These are phyloP conservation scores for Sistotremastrum suecicum DNA, from an alignment of 768 basidiomycete genomes.

Conservation along the genomic window DNA sequence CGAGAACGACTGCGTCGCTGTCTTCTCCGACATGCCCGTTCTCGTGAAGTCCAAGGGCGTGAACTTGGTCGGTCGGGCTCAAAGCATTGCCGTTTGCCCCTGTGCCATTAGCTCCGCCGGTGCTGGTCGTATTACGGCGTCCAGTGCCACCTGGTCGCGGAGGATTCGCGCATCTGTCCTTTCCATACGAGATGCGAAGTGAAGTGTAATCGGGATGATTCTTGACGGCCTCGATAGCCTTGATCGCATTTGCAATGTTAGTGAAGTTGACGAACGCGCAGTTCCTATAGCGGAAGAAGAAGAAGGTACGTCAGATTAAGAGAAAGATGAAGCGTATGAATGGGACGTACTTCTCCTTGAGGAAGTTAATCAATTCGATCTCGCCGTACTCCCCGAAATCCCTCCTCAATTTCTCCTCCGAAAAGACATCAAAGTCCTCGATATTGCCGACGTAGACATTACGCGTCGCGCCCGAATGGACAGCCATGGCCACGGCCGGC, in stretches of 20 bases:
- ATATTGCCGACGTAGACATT: conserved; percentile 96
- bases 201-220: conserved; percentile 80
- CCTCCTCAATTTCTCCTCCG: conserved; percentile 74
- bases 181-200: conserved; percentile 87
- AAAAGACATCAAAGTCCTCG: conserved; percentile 88
- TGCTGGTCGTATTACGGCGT: conserved; percentile 5
- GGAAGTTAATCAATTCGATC: conserved; percentile 91
- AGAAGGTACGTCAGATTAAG: background rate
- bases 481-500: conserved; percentile 72
- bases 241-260: conserved; percentile 89
- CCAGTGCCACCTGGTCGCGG: conserved; percentile 47
- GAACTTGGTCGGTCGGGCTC: too few relatives aligned
- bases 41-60: too few relatives aligned
- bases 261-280: conserved; percentile 96
- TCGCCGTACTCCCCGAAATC: conserved; percentile 97
- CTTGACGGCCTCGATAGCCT: conserved; percentile 96
- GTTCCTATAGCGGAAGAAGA: conserved; percentile 37
- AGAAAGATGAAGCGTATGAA: too few relatives aligned
- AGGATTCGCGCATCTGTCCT: conserved; percentile 90
- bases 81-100: background rate
- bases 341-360: conserved; percentile 73
- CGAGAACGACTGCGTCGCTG: conserved; percentile 5
- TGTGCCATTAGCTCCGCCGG: background rate
- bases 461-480: conserved; percentile 85
- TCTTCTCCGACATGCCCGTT: background rate